These are phyloP conservation scores for Calonectria hongkongensis DNA, from an alignment of 2,329 filamentous ascomycete species.

Conservation along the genomic window DNA sequence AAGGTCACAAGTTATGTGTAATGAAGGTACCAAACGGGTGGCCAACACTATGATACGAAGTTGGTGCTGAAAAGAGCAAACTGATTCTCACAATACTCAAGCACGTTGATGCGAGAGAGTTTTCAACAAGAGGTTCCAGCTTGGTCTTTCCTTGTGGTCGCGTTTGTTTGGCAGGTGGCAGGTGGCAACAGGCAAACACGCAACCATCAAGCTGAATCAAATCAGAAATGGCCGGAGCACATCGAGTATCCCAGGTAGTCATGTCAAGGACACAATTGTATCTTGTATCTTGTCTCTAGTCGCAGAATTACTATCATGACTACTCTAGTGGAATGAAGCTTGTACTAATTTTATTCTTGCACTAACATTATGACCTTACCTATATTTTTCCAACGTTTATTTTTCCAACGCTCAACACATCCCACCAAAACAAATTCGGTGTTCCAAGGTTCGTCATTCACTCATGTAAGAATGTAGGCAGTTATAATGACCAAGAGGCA, in stretches of 20 bases:
- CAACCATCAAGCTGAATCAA: background rate
- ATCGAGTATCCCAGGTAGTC: too few relatives aligned
- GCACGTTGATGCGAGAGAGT: background rate
- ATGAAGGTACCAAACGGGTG: background rate
- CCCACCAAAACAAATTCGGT: too few relatives aligned
- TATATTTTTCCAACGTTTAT: too few relatives aligned
- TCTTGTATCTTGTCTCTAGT: too few relatives aligned
- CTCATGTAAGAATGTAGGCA: background rate
- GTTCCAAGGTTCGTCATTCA: too few relatives aligned
- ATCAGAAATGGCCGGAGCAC: background rate
- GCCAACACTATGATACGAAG: background rate
- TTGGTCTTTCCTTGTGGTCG: background rate
- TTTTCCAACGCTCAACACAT: too few relatives aligned
- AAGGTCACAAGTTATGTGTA: background rate
- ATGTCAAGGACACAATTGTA: too few relatives aligned
- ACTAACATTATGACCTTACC: too few relatives aligned
- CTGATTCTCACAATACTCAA: too few relatives aligned
- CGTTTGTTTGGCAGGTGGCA: constrained; percentile 5
- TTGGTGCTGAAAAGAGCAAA: background rate
- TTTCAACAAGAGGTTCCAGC: background rate
- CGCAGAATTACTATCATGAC: too few relatives aligned
- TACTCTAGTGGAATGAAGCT: too few relatives aligned
- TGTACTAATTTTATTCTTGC: too few relatives aligned
- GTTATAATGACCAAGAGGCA: background rate
- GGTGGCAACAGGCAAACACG: background rate